Base-by-base conservation (phyloP, 2,329 filamentous ascomycete species). In the Diaporthe australafricana region DNA sequence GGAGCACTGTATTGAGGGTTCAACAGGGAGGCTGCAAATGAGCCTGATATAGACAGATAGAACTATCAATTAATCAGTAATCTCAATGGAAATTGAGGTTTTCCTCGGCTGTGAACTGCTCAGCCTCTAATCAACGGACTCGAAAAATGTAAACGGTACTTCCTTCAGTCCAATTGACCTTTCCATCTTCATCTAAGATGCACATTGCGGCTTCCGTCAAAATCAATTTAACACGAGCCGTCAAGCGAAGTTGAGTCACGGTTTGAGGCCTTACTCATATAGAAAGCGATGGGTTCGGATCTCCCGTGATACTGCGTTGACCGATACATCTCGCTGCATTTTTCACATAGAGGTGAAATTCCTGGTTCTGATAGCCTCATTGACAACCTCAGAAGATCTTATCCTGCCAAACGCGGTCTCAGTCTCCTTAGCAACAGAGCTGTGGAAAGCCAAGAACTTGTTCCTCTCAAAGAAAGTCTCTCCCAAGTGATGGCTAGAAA, bases 331-430 rank as follows among this genome's bases (percentile, higher is more conserved):
- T 11, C 30, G 22, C 22, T n/a, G 7, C 30, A 62, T 53, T 38
- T 42, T 69, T n/a, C 52, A 70, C 20, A 42, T 42, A 14, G 55
- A 70, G 17, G 62, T 45, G 38, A 55, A 62, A 40, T 30, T 52
- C 32, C 30, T 30, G 20, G 32, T 38, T 17, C 50, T 45, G 16
- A 62, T 42, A 20, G 42, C 53, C 9, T 52, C 45, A 7, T 70
- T 62, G 30, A 70, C 67, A n/a, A n/a, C n/a, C n/a, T n/a, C n/a
- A n/a, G n/a, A n/a, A 7, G 42, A 70, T 20, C 62, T 69, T 62
- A 52, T 30, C 7, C 45, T 8, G 20, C n/a, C 5, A 40, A 62
- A 40, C 53, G 55, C 6, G 48, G 42, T 42, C 55, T 63, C 22
- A 45, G 42, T 8, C 42, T 70, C n/a, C 32, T 70, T 3, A 16